These are phyloP conservation scores for Xylaria sp. DNA, from an alignment of 2,329 filamentous ascomycete species.

Conservation along the genomic window DNA sequence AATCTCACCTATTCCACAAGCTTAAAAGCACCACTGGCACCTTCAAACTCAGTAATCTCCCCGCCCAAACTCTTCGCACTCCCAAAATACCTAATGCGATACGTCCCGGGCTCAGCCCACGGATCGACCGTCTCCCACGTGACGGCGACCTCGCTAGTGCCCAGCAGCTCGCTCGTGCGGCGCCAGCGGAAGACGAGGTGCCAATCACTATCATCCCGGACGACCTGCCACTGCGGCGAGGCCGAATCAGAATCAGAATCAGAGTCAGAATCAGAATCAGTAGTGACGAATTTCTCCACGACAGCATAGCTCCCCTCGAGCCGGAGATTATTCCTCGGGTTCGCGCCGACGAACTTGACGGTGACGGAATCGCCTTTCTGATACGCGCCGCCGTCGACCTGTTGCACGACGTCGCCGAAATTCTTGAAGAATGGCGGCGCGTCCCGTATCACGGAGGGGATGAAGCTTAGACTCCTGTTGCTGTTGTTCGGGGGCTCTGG, in stretches of 20 bases:
- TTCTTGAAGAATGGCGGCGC: constrained; percentile 69
- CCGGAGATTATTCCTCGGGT: constrained; percentile 86
- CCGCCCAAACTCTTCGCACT: constrained; percentile 77
- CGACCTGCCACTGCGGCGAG: constrained; percentile 65
- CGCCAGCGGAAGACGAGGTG: constrained; percentile 82
- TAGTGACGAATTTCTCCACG: constrained; percentile 69
- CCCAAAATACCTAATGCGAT: constrained; percentile 83
- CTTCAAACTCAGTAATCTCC: constrained; percentile 74
- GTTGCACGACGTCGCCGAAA: constrained; percentile 74
- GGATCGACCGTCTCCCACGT: constrained; percentile 77
- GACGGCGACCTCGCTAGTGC: constrained; percentile 79
- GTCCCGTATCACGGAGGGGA: constrained; percentile 81
- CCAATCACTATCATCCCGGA: constrained; percentile 86
- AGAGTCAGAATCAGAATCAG: constrained; percentile 18
- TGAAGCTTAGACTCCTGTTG: constrained; percentile 79
- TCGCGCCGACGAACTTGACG: constrained; percentile 83
- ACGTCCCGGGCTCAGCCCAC: constrained; percentile 68
- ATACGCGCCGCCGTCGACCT: constrained; percentile 62
- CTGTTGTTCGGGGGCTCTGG: constrained; percentile 81
- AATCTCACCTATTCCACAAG: constrained; percentile 34
- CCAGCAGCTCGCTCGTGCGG: constrained; percentile 74
- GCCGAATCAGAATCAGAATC: background rate
- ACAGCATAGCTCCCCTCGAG: constrained; percentile 81
- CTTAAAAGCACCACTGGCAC: constrained; percentile 66
- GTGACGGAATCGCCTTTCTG: constrained; percentile 67